A percentile compares a stretch with the other conserved stretches of the same genome.
phyloP scores from a whole-genome alignment of 1,284 basidiomycete species.

The Cutaneotrichosporon sp. region DNA sequence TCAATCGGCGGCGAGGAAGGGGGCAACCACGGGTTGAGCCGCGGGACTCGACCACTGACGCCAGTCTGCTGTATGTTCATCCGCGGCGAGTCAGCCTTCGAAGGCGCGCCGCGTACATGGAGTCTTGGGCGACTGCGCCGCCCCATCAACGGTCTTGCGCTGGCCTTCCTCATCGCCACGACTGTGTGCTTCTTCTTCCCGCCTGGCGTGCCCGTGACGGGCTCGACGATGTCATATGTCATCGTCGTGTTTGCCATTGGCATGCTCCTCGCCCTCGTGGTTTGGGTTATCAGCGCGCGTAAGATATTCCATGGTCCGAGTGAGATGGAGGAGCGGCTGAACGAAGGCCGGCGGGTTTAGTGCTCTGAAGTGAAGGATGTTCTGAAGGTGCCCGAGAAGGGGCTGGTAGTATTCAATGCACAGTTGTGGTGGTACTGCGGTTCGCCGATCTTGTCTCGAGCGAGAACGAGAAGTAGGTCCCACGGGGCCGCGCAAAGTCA shows the following conservation, averaged over 20 bases:
- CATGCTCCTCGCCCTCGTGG: slow-evolving; percentile 35
- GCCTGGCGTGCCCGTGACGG: slow-evolving; percentile 46
- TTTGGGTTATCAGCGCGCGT: slow-evolving; percentile 45
- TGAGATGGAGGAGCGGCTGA: slow-evolving; percentile 33
- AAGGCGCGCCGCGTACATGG: slow-evolving; percentile 36
- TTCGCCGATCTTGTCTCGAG: no score
- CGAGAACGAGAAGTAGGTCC: no score
- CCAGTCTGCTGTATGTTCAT: slow-evolving; percentile 43
- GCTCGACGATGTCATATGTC: slow-evolving; percentile 50
- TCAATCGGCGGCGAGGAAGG: neutral
- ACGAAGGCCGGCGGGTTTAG: neutral
- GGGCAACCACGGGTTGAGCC: no score
- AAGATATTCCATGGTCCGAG: slow-evolving; percentile 46
- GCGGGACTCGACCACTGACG: neutral
- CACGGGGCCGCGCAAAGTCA: no score
- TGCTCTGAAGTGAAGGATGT: no score
- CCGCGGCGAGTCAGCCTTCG: slow-evolving; percentile 48
- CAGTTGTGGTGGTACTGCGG: no score
- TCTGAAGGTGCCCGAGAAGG: no score
- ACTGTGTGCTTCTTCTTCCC: slow-evolving; percentile 54
- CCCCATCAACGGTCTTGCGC: slow-evolving; percentile 41
- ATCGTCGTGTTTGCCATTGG: slow-evolving; percentile 42
- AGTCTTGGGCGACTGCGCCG: slow-evolving; percentile 38
- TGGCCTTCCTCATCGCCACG: slow-evolving; percentile 49
- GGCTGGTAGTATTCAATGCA: no score